Conservation (phyloP, 1,284 basidiomycete species). For the Agroathelia rolfsii region DNA sequence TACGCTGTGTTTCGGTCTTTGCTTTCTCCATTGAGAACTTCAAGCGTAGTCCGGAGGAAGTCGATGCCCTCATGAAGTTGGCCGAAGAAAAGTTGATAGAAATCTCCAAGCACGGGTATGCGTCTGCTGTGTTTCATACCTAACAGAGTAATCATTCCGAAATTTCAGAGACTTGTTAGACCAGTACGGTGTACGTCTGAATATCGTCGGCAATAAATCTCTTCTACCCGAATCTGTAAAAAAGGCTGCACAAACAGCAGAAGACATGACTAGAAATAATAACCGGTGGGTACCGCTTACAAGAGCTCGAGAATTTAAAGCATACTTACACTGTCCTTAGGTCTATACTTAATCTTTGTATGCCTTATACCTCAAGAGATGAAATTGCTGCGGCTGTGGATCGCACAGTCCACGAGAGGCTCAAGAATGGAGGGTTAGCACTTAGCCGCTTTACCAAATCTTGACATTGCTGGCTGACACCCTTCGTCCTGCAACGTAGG, state of each 20-base stretch:
- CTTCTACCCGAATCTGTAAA: conserved; percentile 76
- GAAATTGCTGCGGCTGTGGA: conserved; percentile 81
- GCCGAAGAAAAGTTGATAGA: conserved; percentile 79
- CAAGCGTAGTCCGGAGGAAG: conserved; percentile 79
- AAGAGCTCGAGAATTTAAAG: conserved; percentile 6
- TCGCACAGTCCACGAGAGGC: conserved; percentile 39
- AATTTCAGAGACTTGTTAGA: conserved; percentile 62
- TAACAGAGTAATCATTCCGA: background rate
- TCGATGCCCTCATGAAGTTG: conserved; percentile 80
- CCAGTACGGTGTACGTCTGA: conserved; percentile 76
- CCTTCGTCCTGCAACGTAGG: conserved; percentile 12
- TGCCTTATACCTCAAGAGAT: conserved; percentile 88
- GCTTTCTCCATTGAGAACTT: conserved; percentile 99
- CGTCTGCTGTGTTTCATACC: conserved; percentile 1
- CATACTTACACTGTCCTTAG: conserved; percentile 28
- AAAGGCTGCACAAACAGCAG: conserved; percentile 63
- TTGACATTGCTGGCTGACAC: conserved; percentile 8
- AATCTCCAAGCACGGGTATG: conserved; percentile 76
- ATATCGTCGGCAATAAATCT: conserved; percentile 70
- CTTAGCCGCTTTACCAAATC: background rate
- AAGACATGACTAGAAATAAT: conserved; percentile 72
- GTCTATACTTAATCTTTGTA: conserved; percentile 88
- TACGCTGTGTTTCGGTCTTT: conserved; percentile 85
- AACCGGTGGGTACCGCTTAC: conserved; percentile 36
- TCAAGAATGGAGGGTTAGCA: conserved; percentile 31